phyloP scores from a whole-genome alignment of 2,329 filamentous ascomycete species.

The Aspergillus fructus region DNA sequence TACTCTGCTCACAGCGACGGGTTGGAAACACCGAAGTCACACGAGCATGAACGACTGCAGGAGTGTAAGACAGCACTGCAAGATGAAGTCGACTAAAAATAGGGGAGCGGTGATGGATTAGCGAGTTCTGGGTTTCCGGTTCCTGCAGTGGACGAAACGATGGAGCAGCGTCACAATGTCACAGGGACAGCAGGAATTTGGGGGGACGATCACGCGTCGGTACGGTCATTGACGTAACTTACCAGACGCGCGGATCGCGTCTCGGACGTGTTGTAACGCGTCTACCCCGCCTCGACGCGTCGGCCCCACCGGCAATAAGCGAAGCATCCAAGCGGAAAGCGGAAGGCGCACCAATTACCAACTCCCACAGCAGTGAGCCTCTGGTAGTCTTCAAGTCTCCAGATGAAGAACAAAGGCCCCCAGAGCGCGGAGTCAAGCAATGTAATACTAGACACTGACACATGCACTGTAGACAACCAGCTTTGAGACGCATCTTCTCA shows the following conservation, averaged over 20 bases:
- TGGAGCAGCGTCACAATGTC: not conserved
- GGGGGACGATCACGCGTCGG: not conserved
- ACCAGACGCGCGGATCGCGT: conserved; percentile 24
- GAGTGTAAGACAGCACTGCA: conserved; percentile 4
- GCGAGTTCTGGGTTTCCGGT: not conserved
- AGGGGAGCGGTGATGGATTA: not conserved
- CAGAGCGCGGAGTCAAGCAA: not conserved
- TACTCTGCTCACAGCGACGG: not conserved
- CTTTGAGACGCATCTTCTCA: not conserved
- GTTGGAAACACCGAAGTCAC: not conserved
- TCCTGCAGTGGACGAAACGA: conserved; percentile 6
- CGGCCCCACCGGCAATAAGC: conserved; percentile 9
- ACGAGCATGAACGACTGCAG: conserved; percentile 12
- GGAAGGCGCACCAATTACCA: not conserved
- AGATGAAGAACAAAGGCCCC: not conserved
- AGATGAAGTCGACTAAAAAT: conserved; percentile 2
- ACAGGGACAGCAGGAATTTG: not conserved
- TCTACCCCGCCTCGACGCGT: conserved; percentile 21
- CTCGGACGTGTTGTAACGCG: conserved; percentile 20
- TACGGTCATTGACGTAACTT: conserved; percentile 17
- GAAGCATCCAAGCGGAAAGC: not conserved
- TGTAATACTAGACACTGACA: no score
- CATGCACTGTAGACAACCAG: not conserved
- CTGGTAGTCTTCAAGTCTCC: no score
- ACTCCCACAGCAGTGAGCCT: no score